Conservation (phyloP, 228 moss, liverwort and hornwort genomes). For the Sphagnum fallax region DNA sequence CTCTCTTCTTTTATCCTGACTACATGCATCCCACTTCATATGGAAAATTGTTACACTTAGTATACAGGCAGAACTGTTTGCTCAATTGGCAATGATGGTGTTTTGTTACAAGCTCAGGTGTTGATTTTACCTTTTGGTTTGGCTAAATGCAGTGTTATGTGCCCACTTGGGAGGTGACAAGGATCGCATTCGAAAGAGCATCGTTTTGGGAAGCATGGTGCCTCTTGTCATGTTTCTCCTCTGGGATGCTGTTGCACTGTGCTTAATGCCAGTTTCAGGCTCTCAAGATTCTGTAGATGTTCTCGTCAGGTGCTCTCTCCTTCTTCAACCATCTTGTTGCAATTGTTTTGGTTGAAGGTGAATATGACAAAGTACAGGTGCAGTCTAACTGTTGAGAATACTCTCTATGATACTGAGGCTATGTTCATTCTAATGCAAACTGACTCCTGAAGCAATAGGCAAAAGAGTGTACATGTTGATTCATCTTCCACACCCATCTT, state of each 20-base stretch:
- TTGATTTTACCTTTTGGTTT: too few relatives aligned
- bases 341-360: background rate
- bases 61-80: too few relatives aligned
- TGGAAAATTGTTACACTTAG: background rate
- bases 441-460: too few relatives aligned
- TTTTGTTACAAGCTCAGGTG: too few relatives aligned
- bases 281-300: slow-evolving; percentile 38
- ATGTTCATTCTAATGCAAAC: too few relatives aligned
- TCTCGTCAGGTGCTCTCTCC: slow-evolving; percentile 26
- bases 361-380: background rate
- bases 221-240: slow-evolving; percentile 53
- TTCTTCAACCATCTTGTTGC: background rate
- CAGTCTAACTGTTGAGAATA: background rate
- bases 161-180: slow-evolving; percentile 59
- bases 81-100: too few relatives aligned
- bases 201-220: slow-evolving; percentile 44
- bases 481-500: too few relatives aligned
- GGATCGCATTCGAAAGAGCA: slow-evolving; percentile 37
- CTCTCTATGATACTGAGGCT: background rate
- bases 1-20: background rate
- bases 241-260: slow-evolving; percentile 58
- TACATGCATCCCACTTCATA: background rate
- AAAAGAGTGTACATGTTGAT: too few relatives aligned
- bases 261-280: slow-evolving; percentile 33
- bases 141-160: slow-evolving; percentile 34